These are phyloP conservation scores for Vanrija sp. DNA, from an alignment of 1,284 basidiomycete species.

Conservation along the genomic window DNA sequence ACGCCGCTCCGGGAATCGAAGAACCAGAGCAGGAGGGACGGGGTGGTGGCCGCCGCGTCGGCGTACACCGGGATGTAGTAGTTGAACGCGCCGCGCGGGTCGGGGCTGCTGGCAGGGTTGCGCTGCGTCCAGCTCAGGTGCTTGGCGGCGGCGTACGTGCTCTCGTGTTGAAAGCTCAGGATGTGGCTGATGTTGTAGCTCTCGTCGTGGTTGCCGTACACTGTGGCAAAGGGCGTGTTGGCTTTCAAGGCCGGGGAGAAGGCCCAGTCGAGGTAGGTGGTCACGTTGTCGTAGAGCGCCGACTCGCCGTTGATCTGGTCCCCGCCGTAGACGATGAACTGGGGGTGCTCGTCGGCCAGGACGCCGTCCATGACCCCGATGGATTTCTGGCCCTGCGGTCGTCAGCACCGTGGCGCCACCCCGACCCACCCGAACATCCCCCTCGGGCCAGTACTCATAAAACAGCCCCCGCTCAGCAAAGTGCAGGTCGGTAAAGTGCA, in stretches of 20 bases:
- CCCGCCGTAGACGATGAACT: conserved; percentile 22
- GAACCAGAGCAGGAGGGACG: conserved; percentile 22
- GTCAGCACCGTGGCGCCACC: neutral
- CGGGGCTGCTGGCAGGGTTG: neutral
- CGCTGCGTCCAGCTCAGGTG: conserved; percentile 3
- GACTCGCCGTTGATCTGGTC: conserved; percentile 26
- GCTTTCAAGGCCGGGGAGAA: conserved; percentile 11
- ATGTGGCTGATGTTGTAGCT: conserved; percentile 21
- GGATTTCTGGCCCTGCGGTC: conserved; percentile 13
- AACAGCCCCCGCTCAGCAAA: conserved; percentile 18
- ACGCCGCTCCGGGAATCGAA: conserved; percentile 16
- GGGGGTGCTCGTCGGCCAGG: conserved; percentile 16
- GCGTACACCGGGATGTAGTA: conserved; percentile 24
- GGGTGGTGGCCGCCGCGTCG: conserved; percentile 1
- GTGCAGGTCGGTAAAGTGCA: conserved; percentile 22
- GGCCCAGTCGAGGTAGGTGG: conserved; percentile 14
- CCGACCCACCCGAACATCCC: conserved; percentile 2
- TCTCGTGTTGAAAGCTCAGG: conserved; percentile 1
- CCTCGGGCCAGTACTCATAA: conserved; percentile 13
- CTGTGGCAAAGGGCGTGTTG: conserved; percentile 12
- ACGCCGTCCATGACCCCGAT: conserved; percentile 11
- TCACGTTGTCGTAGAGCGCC: conserved; percentile 18
- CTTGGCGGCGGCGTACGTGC: neutral
- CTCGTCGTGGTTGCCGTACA: conserved; percentile 26
- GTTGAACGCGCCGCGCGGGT: conserved; percentile 16